Base-by-base conservation (phyloP, 2,329 filamentous ascomycete species). In the Davidsoniella virescens region DNA sequence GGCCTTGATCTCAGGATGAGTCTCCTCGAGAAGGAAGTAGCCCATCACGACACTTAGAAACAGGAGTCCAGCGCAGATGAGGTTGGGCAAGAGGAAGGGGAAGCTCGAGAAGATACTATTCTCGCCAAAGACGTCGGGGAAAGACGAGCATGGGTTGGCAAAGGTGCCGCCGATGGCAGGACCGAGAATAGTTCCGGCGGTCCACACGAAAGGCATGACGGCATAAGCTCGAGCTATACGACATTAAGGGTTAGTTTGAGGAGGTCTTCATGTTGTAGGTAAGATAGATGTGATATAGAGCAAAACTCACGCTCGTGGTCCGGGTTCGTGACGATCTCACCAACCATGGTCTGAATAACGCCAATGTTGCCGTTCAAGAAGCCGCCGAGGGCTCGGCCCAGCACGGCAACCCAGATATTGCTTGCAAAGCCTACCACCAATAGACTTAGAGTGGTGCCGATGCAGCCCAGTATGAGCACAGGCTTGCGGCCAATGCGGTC, bases 141-240 rank as follows among this genome's bases (percentile, higher is more conserved):
- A 94, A 17, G 79, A 79, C 36, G 76, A 68, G 54, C 80, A 75
- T 23, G 90, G 88, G 56, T 86, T 80, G 53, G 87, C 84, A 62
- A 94, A 87, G 50, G 82, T 77, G 33, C 90, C 90, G 53, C 90
- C 90, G 56, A 95, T 87, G 5, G 83, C 84, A 55, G 88, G 84
- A 0, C 88, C 88, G 49, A 94, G 72, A 55, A 94, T 94, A 8
- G 86, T 93, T 20, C 88, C 88, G 48, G 94, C 80, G 44, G 76
- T 82, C 87, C 88, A 95, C 6, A 94, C 83, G 60, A 94, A 94
- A 0, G 88, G 88, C 86, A 95, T 94, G 42, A 94, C 77, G 2
- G 87, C 80, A 63, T 88, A 94, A 25, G 88, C 88, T 54, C 82
- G 78, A 52, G 87, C 83, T 86, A 58, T 54, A 3, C 33, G 16